Evolutionary conservation across 1,139 yeast genomes (phyloP), one percentile per base, ranked within the genome.

Genomic region (Candida freyschussii): DNA sequence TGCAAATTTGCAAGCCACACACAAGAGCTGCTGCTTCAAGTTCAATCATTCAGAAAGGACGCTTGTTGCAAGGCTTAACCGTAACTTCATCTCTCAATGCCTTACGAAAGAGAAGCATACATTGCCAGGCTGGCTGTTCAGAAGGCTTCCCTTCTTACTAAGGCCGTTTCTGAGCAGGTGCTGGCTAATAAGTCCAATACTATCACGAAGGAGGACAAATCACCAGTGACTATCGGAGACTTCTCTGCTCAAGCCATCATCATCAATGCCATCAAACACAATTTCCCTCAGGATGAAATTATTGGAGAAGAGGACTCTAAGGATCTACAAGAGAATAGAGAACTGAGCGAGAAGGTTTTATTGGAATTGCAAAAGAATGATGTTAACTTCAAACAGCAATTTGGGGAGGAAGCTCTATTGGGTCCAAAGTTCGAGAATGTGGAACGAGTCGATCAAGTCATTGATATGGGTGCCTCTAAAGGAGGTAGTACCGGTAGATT

Each of bases 201-300:
- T 2, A 78, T 86, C 44, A 81, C 87, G 43, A 91, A 91, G 54
- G 72, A 74, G 24, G 99, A 91, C 56, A 76, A 78, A 45, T 85
- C 96, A 2, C 99, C 99, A 2, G 99, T 91, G 11, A 91, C 99
- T 2, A 72, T 91, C 31, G 98, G 97, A 15, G 99, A 91, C 56
- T 91, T 82, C 56, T 96, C 95, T 5, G 91, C 96, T 0, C 99
- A 91, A 55, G 96, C 96, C 0, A 75, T 91, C 31, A 79, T 91
- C 39, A 89, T 86, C 59, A 75, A 84, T 41, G 93, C 96, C 4
- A 72, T 91, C 43, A 72, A 75, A 49, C 60, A 73, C 36, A 82
- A 78, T 45, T 91, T 91, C 63, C 96, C 96, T 3, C 45, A 55
- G 5, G 98, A 91, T 56, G 79, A 78, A 41, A 76, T 91, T 40